These are phyloP conservation scores for Aristolochia contorta DNA, from an alignment of 164 flowering plant genomes.

Conservation along the genomic window DNA sequence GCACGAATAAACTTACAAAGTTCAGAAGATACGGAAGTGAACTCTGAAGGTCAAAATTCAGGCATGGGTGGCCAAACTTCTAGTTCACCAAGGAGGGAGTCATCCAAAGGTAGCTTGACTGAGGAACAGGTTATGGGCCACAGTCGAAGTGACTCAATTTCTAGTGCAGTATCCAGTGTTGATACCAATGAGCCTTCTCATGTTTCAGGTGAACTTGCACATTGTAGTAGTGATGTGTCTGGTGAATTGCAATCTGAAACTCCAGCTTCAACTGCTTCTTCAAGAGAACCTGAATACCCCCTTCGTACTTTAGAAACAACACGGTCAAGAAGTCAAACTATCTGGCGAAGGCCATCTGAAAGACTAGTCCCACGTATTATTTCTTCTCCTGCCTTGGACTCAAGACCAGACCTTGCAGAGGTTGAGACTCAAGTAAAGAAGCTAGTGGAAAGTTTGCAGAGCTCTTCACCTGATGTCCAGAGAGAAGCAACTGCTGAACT, in stretches of 20 bases:
- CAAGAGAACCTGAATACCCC: conserved; percentile 33
- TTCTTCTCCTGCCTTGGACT: conserved; percentile 45
- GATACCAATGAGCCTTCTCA: conserved; percentile 28
- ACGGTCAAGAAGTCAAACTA: conserved; percentile 49
- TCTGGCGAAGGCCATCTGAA: conserved; percentile 74
- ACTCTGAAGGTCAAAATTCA: conserved; percentile 18
- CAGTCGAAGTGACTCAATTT: conserved; percentile 8
- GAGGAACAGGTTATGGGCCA: conserved; percentile 13
- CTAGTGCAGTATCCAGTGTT: conserved; percentile 9
- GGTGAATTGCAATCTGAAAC: conserved; percentile 48
- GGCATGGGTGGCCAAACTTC: conserved; percentile 25
- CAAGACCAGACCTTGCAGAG: conserved; percentile 54
- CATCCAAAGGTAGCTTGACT: conserved; percentile 18
- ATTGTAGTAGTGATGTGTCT: conserved; percentile 54
- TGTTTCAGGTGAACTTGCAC: conserved; percentile 25
- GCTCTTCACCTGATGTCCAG: conserved; percentile 34
- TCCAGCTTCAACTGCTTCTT: conserved; percentile 21
- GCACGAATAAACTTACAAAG: conserved; percentile 28
- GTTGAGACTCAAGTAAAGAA: conserved; percentile 56
- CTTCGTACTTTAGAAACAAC: conserved; percentile 26
- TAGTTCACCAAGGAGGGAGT: conserved; percentile 28
- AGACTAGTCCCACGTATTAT: conserved; percentile 52
- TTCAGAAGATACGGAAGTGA: conserved; percentile 32
- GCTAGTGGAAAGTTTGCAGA: conserved; percentile 36
- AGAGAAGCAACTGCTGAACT: conserved; percentile 91